phyloP scores from a whole-genome alignment of 129 eudicot species.

The Centella asiatica region DNA sequence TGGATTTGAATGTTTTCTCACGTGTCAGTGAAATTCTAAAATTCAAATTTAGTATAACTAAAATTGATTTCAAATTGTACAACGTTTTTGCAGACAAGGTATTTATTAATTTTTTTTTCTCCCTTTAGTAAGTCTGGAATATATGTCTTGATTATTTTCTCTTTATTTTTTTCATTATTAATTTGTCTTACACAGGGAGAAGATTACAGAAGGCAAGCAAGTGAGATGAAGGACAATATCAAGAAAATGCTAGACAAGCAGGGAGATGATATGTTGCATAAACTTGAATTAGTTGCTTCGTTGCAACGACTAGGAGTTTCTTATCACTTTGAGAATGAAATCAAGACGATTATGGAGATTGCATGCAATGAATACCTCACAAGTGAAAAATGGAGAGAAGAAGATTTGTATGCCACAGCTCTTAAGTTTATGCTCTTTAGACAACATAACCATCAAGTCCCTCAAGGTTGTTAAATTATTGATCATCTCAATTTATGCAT shows the following conservation, averaged over 20 bases:
- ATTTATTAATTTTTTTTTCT: too few relatives aligned
- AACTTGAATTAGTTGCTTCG: not conserved
- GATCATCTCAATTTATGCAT: not conserved
- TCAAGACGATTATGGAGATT: not conserved
- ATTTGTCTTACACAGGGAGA: not conserved
- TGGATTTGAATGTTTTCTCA: too few relatives aligned
- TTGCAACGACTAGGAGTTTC: not conserved
- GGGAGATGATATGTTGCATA: not conserved
- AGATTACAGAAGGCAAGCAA: not conserved
- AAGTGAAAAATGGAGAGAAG: not conserved
- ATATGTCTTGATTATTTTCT: too few relatives aligned
- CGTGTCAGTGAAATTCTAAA: too few relatives aligned
- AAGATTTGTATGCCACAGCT: not conserved
- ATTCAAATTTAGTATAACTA: too few relatives aligned
- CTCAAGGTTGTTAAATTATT: not conserved
- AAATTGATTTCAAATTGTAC: too few relatives aligned
- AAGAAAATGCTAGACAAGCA: not conserved
- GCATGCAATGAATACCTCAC: too few relatives aligned
- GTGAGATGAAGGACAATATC: not conserved
- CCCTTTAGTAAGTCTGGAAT: too few relatives aligned
- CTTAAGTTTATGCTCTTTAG: not conserved
- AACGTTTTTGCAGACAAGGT: too few relatives aligned
- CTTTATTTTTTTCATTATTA: too few relatives aligned
- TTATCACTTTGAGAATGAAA: constrained; percentile 8
- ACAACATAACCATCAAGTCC: not conserved